Conservation (phyloP, 2,329 filamentous ascomycete genomes). For the Colletotrichum lini region DNA sequence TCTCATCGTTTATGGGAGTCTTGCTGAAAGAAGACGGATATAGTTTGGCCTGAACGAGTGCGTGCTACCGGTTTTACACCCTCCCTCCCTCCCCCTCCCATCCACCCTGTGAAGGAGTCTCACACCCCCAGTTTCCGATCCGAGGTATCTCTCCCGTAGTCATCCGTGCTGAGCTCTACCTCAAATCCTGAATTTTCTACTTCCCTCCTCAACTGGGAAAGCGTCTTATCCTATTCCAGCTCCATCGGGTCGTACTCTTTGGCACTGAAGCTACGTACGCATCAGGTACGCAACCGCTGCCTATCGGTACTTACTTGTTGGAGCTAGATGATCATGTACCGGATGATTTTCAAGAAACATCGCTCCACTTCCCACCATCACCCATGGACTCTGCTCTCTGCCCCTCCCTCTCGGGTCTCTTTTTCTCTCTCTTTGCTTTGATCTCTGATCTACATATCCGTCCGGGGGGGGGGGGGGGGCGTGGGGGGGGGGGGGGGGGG, state of each 20-base stretch:
- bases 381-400: slow-evolving; percentile 2
- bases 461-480: slow-evolving; percentile 1
- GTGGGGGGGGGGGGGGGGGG: no score
- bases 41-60: slow-evolving; percentile 1
- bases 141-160: not conserved
- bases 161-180: not conserved
- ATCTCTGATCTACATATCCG: slow-evolving; percentile 20
- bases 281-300: slow-evolving; percentile 18
- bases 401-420: not conserved
- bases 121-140: slow-evolving; percentile 16
- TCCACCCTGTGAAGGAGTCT: not conserved
- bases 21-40: not conserved
- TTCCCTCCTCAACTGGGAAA: not conserved
- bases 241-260: slow-evolving; percentile 34
- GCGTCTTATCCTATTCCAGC: slow-evolving; percentile 20
- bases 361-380: slow-evolving; percentile 32
- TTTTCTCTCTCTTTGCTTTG: not conserved
- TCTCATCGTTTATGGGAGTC: slow-evolving; percentile 7
- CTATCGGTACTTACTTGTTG: not conserved
- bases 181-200: not conserved
- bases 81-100: no score
- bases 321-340: slow-evolving; percentile 4
- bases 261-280: not conserved
- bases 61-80: no score
- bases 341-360: slow-evolving; percentile 35